Base-by-base conservation (phyloP, 179 eudicot genomes). In the Silene vulgaris region DNA sequence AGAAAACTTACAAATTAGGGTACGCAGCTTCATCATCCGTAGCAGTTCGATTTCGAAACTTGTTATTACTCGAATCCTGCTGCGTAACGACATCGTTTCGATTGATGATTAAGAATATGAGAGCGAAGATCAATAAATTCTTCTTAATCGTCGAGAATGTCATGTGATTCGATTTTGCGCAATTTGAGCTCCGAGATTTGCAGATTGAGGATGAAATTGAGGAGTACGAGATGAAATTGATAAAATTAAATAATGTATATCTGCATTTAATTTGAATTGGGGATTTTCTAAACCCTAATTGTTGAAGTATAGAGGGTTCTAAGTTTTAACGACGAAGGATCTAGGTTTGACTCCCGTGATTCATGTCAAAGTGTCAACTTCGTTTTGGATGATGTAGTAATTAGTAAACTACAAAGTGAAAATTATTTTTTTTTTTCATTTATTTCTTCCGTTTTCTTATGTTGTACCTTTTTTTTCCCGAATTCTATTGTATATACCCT, bases 41-140 rank as follows among this genome's bases (percentile, higher is more conserved):
- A 79, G 97, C 92, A 78, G 83, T 84, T 35, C 97, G 88, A 69
- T 88, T 87, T 17, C 93, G 85, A 73, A 92, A 92, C 79, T 89
- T 89, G 82, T 90, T 89, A 45, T 45, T 43, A 16, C 30, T 74
- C 0, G 72, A 66, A 11, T 80, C 76, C 72, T 79, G 67, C 74
- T 81, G 81, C 56, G 87, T 52, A 29, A 50, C 74, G 50, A 81
- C 83, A 82, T 74, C 21, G 59, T 67, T 76, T 66, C 54, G 63
- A 79, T 69, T 74, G n/a, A 76, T 73, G 54, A 80, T 71, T 8
- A 74, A 21, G 68, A 67, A 80, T 19, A 86, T 40, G 40, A 87
- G 70, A 59, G 74, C 23, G 61, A 65, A 65, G 54, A 84, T 75
- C 48, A 86, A 65, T 13, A 78, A 74, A 23, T 76, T 79, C 23